A percentile compares a stretch with the other conserved stretches of the same genome.
These are phyloP conservation scores for Mortierella sp. DNA, from an alignment of 371 early-diverging fungal genomes.

Conservation along the genomic window DNA sequence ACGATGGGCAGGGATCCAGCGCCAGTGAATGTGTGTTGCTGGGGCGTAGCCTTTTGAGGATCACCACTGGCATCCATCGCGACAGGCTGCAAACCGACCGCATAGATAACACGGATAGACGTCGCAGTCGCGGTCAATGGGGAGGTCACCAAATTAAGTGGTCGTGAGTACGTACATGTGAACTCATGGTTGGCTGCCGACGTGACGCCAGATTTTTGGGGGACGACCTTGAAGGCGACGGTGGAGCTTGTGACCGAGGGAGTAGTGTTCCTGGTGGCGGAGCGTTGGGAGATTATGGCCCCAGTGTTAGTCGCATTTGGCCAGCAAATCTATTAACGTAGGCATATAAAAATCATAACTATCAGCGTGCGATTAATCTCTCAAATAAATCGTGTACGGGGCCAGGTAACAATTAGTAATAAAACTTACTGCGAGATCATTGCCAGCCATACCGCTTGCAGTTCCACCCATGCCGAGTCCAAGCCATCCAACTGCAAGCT, in stretches of 20 bases:
- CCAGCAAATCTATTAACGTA: conserved; percentile 32
- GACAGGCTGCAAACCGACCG: conserved; percentile 16
- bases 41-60: conserved; percentile 27
- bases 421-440: conserved; percentile 44
- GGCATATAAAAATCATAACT: neutral
- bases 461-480: conserved; percentile 41
- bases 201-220: conserved; percentile 14
- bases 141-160: conserved; percentile 13
- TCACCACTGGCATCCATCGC: neutral
- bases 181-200: conserved; percentile 10
- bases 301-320: conserved; percentile 17
- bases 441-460: conserved; percentile 22
- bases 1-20: conserved; percentile 21
- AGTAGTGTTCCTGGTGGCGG: conserved; percentile 13
- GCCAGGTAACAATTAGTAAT: neutral
- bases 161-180: conserved; percentile 36
- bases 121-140: conserved; percentile 25
- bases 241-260: neutral
- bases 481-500: conserved; percentile 29
- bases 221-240: conserved; percentile 20
- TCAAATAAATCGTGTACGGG: too few species aligned
- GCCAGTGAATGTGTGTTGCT: conserved; percentile 20
- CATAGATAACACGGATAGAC: conserved; percentile 21
- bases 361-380: too few species aligned
- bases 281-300: conserved; percentile 36